phyloP scores from a whole-genome alignment of 2,329 filamentous ascomycete species.

The Ceratocystis huliohia region DNA sequence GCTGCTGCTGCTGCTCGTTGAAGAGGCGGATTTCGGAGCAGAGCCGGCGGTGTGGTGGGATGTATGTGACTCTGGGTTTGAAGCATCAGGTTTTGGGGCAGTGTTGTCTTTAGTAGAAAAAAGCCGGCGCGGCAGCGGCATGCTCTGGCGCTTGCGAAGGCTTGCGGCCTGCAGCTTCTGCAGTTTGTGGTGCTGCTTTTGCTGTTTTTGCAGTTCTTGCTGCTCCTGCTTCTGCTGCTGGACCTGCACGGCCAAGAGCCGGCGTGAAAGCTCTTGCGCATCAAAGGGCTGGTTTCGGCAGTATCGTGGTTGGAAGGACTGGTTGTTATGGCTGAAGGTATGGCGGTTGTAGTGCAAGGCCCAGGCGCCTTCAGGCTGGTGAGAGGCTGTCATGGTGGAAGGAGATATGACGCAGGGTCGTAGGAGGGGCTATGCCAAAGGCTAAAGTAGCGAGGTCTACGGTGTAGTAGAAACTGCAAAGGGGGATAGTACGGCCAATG shows the following conservation, averaged over 20 bases:
- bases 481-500: no score
- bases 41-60: neutral
- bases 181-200: conserved; percentile 32
- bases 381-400: conserved; percentile 14
- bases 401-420: neutral
- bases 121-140: conserved; percentile 15
- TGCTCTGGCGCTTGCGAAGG: neutral
- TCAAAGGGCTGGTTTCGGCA: conserved; percentile 32
- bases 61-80: neutral
- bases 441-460: neutral
- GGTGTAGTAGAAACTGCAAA: no score
- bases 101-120: conserved; percentile 21
- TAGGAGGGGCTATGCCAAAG: neutral
- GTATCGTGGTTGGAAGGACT: conserved; percentile 23
- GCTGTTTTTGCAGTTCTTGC: neutral
- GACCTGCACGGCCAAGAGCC: conserved; percentile 38
- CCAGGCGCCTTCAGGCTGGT: conserved; percentile 5
- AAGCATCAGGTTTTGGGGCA: conserved; percentile 11
- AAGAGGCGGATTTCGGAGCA: neutral
- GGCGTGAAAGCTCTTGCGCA: conserved; percentile 41
- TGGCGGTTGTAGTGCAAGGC: conserved; percentile 7
- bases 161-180: conserved; percentile 23
- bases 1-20: neutral
- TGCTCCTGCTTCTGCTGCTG: conserved; percentile 33
- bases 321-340: conserved; percentile 20